Conservation (phyloP, 148 eudicot genomes). For the Silene latifolia region DNA sequence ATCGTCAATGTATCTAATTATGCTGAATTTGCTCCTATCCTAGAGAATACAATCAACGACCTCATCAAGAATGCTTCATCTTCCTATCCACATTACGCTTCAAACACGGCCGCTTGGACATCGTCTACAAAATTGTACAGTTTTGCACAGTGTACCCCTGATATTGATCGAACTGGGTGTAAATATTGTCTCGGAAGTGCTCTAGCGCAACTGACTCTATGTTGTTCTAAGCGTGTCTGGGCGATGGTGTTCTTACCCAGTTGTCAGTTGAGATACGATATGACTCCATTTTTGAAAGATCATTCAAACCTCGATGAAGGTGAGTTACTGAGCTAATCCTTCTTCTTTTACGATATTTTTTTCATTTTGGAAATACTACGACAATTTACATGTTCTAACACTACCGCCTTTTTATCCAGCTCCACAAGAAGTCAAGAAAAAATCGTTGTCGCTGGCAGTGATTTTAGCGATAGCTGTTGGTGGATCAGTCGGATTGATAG, state of each 20-base stretch:
- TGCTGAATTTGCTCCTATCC: not conserved
- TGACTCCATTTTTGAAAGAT: not conserved
- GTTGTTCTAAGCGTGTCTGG: not conserved
- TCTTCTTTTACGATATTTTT: too few relatives aligned
- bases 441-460: too few relatives aligned
- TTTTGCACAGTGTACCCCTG: constrained; percentile 8
- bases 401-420: too few relatives aligned
- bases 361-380: too few relatives aligned
- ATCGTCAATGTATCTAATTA: not conserved
- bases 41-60: not conserved
- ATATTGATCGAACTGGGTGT: not conserved
- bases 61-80: not conserved
- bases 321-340: too few relatives aligned
- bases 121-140: not conserved
- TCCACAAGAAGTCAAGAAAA: too few relatives aligned
- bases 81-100: not conserved
- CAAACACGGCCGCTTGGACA: not conserved
- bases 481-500: too few relatives aligned
- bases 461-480: too few relatives aligned
- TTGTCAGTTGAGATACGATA: not conserved
- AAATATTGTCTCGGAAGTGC: not conserved
- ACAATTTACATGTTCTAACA: too few relatives aligned
- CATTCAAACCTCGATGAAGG: not conserved
- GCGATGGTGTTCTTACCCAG: not conserved
- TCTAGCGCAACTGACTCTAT: not conserved